Percentiles rank a stretch among this genome's conserved stretches.
These are phyloP conservation scores for Nakazawaea sp. DNA, from an alignment of 805 yeast genomes.

Conservation along the genomic window DNA sequence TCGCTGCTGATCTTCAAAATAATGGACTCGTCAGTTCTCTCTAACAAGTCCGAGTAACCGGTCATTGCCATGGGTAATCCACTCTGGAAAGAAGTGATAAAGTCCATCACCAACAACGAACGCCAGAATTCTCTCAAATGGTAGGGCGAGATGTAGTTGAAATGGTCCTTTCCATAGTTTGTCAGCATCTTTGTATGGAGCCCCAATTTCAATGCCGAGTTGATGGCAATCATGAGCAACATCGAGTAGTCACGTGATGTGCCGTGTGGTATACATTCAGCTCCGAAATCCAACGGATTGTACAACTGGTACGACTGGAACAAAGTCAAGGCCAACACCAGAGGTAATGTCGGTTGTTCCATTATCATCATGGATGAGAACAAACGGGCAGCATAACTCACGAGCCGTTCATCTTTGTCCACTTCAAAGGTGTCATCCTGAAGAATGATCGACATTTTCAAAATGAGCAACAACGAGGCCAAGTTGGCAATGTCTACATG, in stretches of 20 bases:
- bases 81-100: conserved; percentile 5
- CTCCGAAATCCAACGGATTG: conserved; percentile 10
- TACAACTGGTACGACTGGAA: conserved; percentile 7
- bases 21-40: conserved; percentile 2
- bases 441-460: conserved; percentile 4
- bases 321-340: conserved; percentile 1
- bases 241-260: conserved; percentile 9
- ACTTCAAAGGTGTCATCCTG: conserved; percentile 5
- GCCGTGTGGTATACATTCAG: conserved; percentile 9
- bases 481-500: conserved; percentile 6
- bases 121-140: conserved; percentile 11
- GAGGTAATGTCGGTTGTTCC: conserved; percentile 10
- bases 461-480: conserved; percentile 4
- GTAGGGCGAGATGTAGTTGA: conserved; percentile 7
- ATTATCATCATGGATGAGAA: conserved; percentile 11
- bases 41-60: conserved; percentile 6
- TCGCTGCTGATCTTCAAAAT: conserved; percentile 1
- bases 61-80: conserved; percentile 10
- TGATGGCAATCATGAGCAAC: conserved; percentile 6
- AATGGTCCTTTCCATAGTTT: conserved; percentile 4
- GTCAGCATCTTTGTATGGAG: conserved; percentile 4
- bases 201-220: conserved; percentile 9
- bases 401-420: conserved; percentile 7
- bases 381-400: conserved; percentile 7
- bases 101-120: conserved; percentile 6